These are phyloP conservation scores for Thalassiosira allenii DNA, from an alignment of 352 stramenopile species.

Conservation along the genomic window DNA sequence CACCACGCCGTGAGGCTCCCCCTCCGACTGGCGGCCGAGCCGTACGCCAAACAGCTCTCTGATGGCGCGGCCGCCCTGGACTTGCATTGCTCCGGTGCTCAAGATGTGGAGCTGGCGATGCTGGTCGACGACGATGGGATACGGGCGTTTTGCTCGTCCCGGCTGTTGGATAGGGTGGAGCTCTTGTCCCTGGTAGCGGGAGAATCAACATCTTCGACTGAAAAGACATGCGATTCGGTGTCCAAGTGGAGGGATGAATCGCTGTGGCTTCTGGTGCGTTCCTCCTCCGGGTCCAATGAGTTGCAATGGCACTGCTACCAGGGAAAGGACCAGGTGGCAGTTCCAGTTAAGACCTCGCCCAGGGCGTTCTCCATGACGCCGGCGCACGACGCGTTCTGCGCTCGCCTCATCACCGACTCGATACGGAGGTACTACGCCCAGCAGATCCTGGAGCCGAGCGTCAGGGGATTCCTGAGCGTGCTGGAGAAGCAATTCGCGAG, in stretches of 20 bases:
- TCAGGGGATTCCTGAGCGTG: conserved; percentile 45
- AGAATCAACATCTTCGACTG: not conserved
- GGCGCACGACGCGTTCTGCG: not conserved
- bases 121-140: conserved; percentile 8
- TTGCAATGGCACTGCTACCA: conserved; percentile 16
- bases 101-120: not conserved
- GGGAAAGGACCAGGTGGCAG: not conserved
- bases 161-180: conserved; percentile 6
- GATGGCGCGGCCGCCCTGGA: conserved; percentile 7
- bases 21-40: conserved; percentile 13
- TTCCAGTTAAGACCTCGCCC: not conserved
- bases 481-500: conserved; percentile 50
- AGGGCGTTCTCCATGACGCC: not conserved
- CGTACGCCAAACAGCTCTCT: conserved; percentile 24
- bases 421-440: conserved; percentile 49
- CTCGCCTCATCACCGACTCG: not conserved
- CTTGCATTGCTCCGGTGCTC: not conserved
- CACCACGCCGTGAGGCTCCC: conserved; percentile 11
- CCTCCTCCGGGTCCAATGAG: not conserved
- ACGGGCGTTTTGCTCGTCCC: not conserved
- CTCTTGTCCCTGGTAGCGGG: not conserved
- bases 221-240: not conserved
- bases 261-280: conserved; percentile 9
- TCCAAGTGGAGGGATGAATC: not conserved
- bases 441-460: conserved; percentile 45